Evolutionary conservation across 495 filamentous ascomycete species (phyloP).

Genomic region (Penicillium daleae): DNA sequence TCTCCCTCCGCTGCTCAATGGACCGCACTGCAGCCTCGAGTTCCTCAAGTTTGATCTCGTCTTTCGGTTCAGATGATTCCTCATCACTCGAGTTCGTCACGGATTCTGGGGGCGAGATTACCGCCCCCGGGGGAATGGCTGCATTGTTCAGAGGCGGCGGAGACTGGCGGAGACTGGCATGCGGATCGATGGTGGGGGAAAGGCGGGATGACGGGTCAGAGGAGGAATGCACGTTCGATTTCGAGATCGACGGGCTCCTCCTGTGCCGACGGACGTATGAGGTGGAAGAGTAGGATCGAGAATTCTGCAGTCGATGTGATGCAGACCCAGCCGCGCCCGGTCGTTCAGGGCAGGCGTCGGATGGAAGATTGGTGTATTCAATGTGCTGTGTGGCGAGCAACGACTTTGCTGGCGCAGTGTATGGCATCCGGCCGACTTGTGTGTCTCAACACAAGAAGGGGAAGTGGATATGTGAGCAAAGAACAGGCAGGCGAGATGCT

Average conservation of each 20-base stretch:
- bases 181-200: constrained; percentile 53
- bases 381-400: constrained; percentile 75
- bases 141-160: constrained; percentile 74
- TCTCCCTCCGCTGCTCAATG: constrained; percentile 68
- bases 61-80: constrained; percentile 58
- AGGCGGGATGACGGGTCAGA: constrained; percentile 41
- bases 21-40: constrained; percentile 81
- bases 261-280: constrained; percentile 72
- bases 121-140: constrained; percentile 74
- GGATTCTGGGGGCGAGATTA: constrained; percentile 89
- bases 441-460: constrained; percentile 44
- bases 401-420: constrained; percentile 84
- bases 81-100: constrained; percentile 79
- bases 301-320: constrained; percentile 57
- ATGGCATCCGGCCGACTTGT: constrained; percentile 77
- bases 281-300: constrained; percentile 77
- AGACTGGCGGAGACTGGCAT: constrained; percentile 72
- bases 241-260: constrained; percentile 61
- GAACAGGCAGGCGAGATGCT: constrained; percentile 6
- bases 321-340: constrained; percentile 39
- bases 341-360: constrained; percentile 52
- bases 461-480: not conserved
- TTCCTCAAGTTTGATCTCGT: constrained; percentile 71
- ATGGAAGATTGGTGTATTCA: constrained; percentile 62
- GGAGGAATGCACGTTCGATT: constrained; percentile 32